Evolutionary conservation across 768 basidiomycete genomes (phyloP), one percentile per base, ranked within the genome.

Genomic region (Suillus subalutaceus): DNA sequence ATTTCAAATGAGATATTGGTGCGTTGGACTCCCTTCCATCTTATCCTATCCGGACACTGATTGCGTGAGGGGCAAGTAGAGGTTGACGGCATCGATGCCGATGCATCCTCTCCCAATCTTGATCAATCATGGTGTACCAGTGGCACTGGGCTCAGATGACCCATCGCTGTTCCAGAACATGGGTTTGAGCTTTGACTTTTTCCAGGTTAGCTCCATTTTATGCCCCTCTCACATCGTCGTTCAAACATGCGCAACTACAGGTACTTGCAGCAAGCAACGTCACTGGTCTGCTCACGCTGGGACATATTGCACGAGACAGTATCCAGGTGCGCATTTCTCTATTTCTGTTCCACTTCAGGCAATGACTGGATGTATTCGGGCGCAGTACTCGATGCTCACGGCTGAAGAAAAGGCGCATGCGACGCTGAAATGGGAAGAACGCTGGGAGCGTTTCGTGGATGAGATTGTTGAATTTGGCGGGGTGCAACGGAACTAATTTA

Each of bases 1-100:
- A 91, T 93, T 67, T 93, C 91, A 60, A 92, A 93, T 66, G 90
- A 93, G 71, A 86, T 93, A 44, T 77, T 93, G 74, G 90, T 91
- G 73, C 74, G 71, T 66, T 62, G 26, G 16, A 23, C 68, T 62
- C 6, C 43, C 1, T 56, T 53, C 53, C 12, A 32, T 56, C 40
- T 9, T 23, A 53, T 35, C 12, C 50, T 30, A 50, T 50, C 64
- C 2, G 46, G 30, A 6, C 56, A 30, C 59, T 60, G 43, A 30
- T 59, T 38, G 12, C 18, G 32, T 59, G 55, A 41, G 63, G 41
- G 26, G 6, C 9, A 32, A 40, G 13, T 69, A 91, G 90, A 86
- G 91, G 12, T 79, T 92, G 62, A 90, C 91, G 3, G 86, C 90
- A 10, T 91, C 91, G 6, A 93, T 93, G 86, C 88, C 88, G 3